These are phyloP conservation scores for Dioszegia hungarica DNA, from an alignment of 768 basidiomycete species.

Conservation along the genomic window DNA sequence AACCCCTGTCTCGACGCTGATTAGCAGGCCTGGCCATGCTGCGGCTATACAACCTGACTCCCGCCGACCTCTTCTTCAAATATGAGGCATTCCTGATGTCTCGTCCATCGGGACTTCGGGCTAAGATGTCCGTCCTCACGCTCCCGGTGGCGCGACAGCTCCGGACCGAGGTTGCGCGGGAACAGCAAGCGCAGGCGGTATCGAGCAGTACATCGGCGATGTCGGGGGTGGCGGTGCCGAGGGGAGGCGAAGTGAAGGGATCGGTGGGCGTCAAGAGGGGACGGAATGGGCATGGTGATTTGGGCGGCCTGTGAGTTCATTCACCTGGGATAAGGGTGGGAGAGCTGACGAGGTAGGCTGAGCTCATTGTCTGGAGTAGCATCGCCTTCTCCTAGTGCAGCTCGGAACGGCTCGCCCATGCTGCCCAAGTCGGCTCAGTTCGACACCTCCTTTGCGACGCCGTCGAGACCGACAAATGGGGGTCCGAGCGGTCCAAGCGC, in stretches of 20 bases:
- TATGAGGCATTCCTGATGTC: conserved; percentile 53
- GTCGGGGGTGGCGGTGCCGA: neutral
- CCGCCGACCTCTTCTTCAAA: conserved; percentile 51
- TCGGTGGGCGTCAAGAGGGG: conserved; percentile 23
- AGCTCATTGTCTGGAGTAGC: neutral
- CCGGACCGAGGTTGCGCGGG: conserved; percentile 46
- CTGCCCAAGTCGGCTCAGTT: conserved; percentile 1
- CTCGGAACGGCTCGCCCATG: neutral
- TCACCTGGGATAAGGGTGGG: neutral
- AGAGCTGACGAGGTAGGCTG: neutral
- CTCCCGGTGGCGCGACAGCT: conserved; percentile 47
- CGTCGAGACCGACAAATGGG: neutral
- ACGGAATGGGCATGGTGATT: conserved; percentile 32
- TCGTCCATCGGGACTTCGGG: conserved; percentile 35
- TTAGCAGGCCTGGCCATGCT: conserved; percentile 51
- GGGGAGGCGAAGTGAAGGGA: conserved; percentile 2
- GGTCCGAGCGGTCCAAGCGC: neutral
- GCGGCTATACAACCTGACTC: conserved; percentile 49
- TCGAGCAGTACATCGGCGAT: conserved; percentile 8
- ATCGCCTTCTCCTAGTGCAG: neutral
- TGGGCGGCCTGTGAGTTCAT: conserved; percentile 42
- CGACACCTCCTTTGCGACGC: neutral
- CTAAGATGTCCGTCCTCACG: conserved; percentile 34
- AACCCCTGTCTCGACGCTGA: neutral
- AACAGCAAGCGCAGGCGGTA: conserved; percentile 31